phyloP scores from a whole-genome alignment of 768 basidiomycete species.

The Phaeotremella fagi region DNA sequence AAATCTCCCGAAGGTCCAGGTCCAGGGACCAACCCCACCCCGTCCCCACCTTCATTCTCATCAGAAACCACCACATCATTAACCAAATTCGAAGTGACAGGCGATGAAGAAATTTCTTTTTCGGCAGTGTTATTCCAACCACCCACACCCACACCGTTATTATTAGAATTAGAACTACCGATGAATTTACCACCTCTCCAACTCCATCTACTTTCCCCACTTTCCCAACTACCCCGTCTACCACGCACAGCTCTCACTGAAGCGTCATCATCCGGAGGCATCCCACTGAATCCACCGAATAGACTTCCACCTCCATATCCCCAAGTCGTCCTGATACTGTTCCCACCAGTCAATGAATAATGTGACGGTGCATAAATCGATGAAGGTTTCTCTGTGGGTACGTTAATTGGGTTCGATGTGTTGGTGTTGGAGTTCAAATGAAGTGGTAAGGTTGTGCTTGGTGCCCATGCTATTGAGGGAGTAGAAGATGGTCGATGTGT shows the following conservation, averaged over 20 bases:
- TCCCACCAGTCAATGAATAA: not conserved
- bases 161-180: not conserved
- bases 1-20: too few relatives aligned
- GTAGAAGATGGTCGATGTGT: not conserved
- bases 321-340: not conserved
- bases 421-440: too few relatives aligned
- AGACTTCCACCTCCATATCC: not conserved
- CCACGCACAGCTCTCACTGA: conserved; percentile 77
- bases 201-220: conserved; percentile 60
- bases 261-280: conserved; percentile 63
- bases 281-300: conserved; percentile 3
- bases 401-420: too few relatives aligned
- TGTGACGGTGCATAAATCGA: conserved; percentile 5
- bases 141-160: not conserved
- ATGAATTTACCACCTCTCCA: conserved; percentile 21
- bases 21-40: too few relatives aligned
- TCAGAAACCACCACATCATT: too few relatives aligned
- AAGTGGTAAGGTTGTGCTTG: too few relatives aligned
- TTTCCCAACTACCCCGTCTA: conserved; percentile 87
- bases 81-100: too few relatives aligned
- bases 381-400: not conserved
- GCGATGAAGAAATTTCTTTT: too few relatives aligned
- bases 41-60: too few relatives aligned
- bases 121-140: too few relatives aligned
- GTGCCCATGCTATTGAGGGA: not conserved